Evolutionary conservation across 208 protist species (phyloP).

Genomic region (Tritrichomonas musculus): DNA sequence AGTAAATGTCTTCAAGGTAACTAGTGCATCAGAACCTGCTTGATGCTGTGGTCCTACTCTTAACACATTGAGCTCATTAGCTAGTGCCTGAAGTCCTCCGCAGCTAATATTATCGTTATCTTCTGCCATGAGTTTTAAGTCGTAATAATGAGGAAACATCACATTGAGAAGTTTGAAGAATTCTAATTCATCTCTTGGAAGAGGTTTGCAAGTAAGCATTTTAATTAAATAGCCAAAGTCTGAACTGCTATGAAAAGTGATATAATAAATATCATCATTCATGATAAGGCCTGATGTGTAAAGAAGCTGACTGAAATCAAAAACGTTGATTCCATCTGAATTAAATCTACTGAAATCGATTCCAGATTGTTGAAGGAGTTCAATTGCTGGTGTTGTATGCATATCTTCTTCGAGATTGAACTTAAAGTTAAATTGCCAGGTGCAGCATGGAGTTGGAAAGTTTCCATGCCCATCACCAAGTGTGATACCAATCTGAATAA

Average conservation of each 20-base stretch:
- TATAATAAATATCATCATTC: slow-evolving; percentile 81
- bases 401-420: slow-evolving; percentile 89
- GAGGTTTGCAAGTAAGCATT: slow-evolving; percentile 49
- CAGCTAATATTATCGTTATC: background rate
- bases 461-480: slow-evolving; percentile 87
- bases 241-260: slow-evolving; percentile 91
- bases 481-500: slow-evolving; percentile 95
- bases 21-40: slow-evolving; percentile 83
- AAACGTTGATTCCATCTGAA: slow-evolving; percentile 57
- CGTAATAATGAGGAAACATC: background rate
- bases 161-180: background rate
- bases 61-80: slow-evolving; percentile 71
- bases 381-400: slow-evolving; percentile 90
- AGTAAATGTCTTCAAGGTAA: slow-evolving; percentile 38
- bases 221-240: slow-evolving; percentile 93
- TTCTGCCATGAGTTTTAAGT: background rate
- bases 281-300: slow-evolving; percentile 88
- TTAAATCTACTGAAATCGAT: slow-evolving; percentile 79
- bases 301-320: slow-evolving; percentile 84
- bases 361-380: slow-evolving; percentile 77
- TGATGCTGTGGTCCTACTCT: slow-evolving; percentile 63
- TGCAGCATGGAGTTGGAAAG: slow-evolving; percentile 73
- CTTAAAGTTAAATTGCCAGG: slow-evolving; percentile 98
- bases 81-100: slow-evolving; percentile 78
- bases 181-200: background rate